phyloP scores from a whole-genome alignment of 805 yeast genomes.

The Saccharomyces jurei region DNA sequence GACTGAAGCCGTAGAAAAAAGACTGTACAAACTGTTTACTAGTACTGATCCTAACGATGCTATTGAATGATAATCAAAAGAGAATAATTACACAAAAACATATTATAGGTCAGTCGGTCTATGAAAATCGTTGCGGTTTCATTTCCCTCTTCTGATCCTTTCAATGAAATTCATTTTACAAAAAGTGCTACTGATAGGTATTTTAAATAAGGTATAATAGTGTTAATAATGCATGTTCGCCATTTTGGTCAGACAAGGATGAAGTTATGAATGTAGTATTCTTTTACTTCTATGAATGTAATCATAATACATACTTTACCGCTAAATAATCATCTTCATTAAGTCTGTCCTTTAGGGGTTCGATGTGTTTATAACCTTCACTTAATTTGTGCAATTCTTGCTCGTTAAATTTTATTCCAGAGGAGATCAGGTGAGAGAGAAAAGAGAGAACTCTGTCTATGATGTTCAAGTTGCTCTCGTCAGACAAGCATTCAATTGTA shows the following conservation, averaged over 20 bases:
- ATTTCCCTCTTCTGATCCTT: constrained; percentile 6
- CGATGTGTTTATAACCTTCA: constrained; percentile 33
- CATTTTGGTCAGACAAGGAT: background rate
- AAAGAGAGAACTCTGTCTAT: constrained; percentile 51
- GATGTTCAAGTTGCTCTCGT: constrained; percentile 37
- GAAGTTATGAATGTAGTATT: background rate
- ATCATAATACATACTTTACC: constrained; percentile 38
- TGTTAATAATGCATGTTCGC: constrained; percentile 3
- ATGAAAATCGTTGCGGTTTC: constrained; percentile 2
- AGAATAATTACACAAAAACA: background rate
- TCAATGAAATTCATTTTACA: constrained; percentile 32
- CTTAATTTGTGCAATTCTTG: constrained; percentile 35
- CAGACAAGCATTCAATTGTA: constrained; percentile 21
- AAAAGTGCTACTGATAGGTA: constrained; percentile 24
- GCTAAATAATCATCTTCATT: constrained; percentile 46
- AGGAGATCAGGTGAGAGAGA: constrained; percentile 38
- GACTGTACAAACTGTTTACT: constrained; percentile 41
- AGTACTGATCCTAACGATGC: constrained; percentile 44
- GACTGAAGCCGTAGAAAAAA: constrained; percentile 43
- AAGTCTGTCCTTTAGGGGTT: constrained; percentile 39
- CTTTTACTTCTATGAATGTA: background rate
- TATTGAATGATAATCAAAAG: constrained; percentile 7
- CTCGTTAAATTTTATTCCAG: constrained; percentile 39
- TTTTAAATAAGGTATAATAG: background rate
- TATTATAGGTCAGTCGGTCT: background rate